Base-by-base conservation (phyloP, 1,284 basidiomycete genomes). In the Golubevia pallescens region DNA sequence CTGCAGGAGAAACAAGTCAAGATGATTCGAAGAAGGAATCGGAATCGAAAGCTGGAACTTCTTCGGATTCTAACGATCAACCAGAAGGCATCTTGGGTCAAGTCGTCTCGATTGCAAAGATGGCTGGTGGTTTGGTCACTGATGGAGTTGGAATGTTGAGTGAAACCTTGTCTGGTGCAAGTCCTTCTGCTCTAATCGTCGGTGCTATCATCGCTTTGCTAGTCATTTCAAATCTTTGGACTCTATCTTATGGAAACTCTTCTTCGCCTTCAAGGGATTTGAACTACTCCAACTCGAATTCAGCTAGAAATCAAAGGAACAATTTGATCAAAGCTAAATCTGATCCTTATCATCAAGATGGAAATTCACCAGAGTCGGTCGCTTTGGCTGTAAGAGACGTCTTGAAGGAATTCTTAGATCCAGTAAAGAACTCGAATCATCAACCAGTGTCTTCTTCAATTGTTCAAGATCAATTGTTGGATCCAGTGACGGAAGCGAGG, bases 221-320 rank as follows among this genome's bases (percentile, higher is more conserved):
- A 60, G 67, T 87, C 2, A n/a, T 86, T 20, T 77, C 75, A n/a
- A 86, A 86, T 67, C 57, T 87, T 16, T 86, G 81, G 78, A 84
- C 84, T 1, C 59, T 84, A 2, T 63, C 67, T 2, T 67, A 28
- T 6, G 14, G 57, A 7, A 54, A 59, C 10, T 54, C 61, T n/a
- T 61, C 63, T 38, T 60, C 63, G 19, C 23, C n/a, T 14, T 42
- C 62, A n/a, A 28, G 59, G 38, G 51, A 63, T 34, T 14, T 52
- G 63, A 19, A 32, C 2, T 53, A 19, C n/a, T 60, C 28, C 52
- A 63, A 53, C 63, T 69, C 24, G 48, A 63, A 56, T 23, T 52
- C 53, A 69, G 69, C 68, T 57, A 72, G 48, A 57, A 60, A 23
- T 53, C 66, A 53, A 66, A 62, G 16, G n/a, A 19, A 52, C 32